Evolutionary conservation across 2,329 filamentous ascomycete species (phyloP).

Genomic region (Cyphellophora attinorum): DNA sequence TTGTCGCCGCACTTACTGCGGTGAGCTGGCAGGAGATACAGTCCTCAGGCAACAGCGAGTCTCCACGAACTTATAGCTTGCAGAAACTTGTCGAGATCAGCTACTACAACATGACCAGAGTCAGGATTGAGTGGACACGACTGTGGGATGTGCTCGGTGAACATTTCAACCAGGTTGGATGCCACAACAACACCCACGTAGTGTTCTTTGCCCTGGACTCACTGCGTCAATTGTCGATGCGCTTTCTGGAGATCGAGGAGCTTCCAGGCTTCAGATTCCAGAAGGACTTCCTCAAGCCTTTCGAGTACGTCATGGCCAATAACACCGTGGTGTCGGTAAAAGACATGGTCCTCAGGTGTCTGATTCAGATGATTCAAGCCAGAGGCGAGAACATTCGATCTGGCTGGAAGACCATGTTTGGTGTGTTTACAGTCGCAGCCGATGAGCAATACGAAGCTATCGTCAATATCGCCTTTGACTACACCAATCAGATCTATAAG

Average conservation of each 20-base stretch:
- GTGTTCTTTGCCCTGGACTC: slow-evolving; percentile 98
- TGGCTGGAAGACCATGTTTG: slow-evolving; percentile 99
- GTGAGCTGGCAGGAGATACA: slow-evolving; percentile 99
- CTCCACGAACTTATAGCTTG: slow-evolving; percentile 88
- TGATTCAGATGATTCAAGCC: slow-evolving; percentile 99
- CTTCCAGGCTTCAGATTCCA: slow-evolving; percentile 98
- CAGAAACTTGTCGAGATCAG: slow-evolving; percentile 98
- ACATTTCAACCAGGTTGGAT: slow-evolving; percentile 97
- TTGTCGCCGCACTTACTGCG: slow-evolving; percentile 82
- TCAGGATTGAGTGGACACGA: slow-evolving; percentile 95
- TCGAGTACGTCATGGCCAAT: slow-evolving; percentile 94
- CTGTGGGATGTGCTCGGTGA: slow-evolving; percentile 97
- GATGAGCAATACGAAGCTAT: slow-evolving; percentile 89
- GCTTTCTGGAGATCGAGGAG: slow-evolving; percentile 97
- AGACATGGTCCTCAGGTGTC: slow-evolving; percentile 88
- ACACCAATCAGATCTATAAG: slow-evolving; percentile 91
- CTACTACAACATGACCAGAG: slow-evolving; percentile 99
- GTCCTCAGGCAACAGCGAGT: slow-evolving; percentile 90
- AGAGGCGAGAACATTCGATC: slow-evolving; percentile 93
- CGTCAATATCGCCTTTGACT: slow-evolving; percentile 93
- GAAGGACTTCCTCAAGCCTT: slow-evolving; percentile 97
- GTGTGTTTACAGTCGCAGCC: slow-evolving; percentile 92
- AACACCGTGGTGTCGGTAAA: slow-evolving; percentile 87
- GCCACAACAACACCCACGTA: slow-evolving; percentile 89
- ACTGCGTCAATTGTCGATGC: slow-evolving; percentile 89